Conservation (phyloP, 176 grass and related monocot genomes). For the Puya raimondii region DNA sequence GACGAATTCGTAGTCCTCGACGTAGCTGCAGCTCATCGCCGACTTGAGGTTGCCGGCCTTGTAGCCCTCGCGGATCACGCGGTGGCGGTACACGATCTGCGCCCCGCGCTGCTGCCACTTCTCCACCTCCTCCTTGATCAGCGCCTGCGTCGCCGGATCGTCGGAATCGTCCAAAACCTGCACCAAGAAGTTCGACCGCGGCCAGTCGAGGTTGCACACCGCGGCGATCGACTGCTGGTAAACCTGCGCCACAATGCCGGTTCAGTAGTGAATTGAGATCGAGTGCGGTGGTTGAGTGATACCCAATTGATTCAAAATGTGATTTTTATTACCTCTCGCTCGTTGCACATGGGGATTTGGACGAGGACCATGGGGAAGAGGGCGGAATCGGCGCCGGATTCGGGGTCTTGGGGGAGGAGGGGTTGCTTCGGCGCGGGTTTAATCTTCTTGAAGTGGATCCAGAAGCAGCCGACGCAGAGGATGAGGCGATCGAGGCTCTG, state of each 20-base stretch:
- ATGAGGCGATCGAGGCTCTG: slow-evolving; percentile 87
- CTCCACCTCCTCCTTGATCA: slow-evolving; percentile 80
- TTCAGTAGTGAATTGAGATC: no score
- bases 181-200: slow-evolving; percentile 81
- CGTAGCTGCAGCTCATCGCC: slow-evolving; percentile 88
- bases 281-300: no score
- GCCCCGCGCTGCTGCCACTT: slow-evolving; percentile 95
- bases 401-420: slow-evolving; percentile 37
- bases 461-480: slow-evolving; percentile 88
- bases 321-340: slow-evolving; percentile 54
- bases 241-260: slow-evolving; percentile 34
- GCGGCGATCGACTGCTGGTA: slow-evolving; percentile 99
- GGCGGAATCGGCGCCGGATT: slow-evolving; percentile 37
- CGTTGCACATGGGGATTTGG: slow-evolving; percentile 99
- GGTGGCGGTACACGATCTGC: slow-evolving; percentile 79
- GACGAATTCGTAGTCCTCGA: slow-evolving; percentile 90
- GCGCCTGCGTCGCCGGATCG: slow-evolving; percentile 55
- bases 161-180: slow-evolving; percentile 97
- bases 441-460: slow-evolving; percentile 73
- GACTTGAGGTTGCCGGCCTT: slow-evolving; percentile 99
- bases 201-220: slow-evolving; percentile 94
- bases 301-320: no score
- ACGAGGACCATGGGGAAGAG: slow-evolving; percentile 90
- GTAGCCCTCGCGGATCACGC: slow-evolving; percentile 80
- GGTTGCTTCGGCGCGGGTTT: slow-evolving; percentile 47